Evolutionary conservation across 768 basidiomycete genomes (phyloP), one percentile per base, ranked within the genome.

Genomic region (Auricularia heimuer): DNA sequence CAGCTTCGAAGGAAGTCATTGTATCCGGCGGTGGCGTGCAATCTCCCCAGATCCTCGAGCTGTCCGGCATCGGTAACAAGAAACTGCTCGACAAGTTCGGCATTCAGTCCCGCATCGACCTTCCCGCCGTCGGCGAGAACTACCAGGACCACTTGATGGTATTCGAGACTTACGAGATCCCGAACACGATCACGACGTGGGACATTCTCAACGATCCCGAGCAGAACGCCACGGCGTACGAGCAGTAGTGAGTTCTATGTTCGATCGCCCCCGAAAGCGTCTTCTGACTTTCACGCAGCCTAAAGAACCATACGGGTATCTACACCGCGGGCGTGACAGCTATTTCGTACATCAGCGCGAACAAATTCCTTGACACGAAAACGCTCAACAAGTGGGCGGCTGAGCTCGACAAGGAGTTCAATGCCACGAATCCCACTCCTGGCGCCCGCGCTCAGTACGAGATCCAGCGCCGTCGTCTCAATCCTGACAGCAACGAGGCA

Each of bases 121-220:
- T 91, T 16, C 88, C 88, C 1, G 87, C 86, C 18, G 90, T 94
- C 0, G 90, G 91, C 10, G 86, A 88, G 70, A 83, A 90, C 67
- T 67, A 80, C 4, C 75, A 77, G 47, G 47, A 51, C 21, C 47
- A 51, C 16, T 18, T 51, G 10, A 51, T 51, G 18, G 14, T 21
- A 4, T 51, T 51, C 47, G 18, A 51, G 47, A 51, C 18, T 4
- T 51, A 18, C 16, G 47, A 51, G 47, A 21, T 63, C 34, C 37
- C 62, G 21, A n/a, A 44, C 7, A 34, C 45, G 18, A 39, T 34
- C 16, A 54, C 67, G 29, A 70, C 68, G 14, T 34, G 65, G 47
- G 71, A 71, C 34, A 61, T 64, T 3, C 51, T 71, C 1, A 18
- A 51, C 16, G 47, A 51, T 18, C 47, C 47, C 10, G 47, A 51